A percentile compares a stretch with the other conserved stretches of the same genome.
These are phyloP conservation scores for Fusarium nisikadoi DNA, from an alignment of 2,329 filamentous ascomycete species.

Conservation along the genomic window DNA sequence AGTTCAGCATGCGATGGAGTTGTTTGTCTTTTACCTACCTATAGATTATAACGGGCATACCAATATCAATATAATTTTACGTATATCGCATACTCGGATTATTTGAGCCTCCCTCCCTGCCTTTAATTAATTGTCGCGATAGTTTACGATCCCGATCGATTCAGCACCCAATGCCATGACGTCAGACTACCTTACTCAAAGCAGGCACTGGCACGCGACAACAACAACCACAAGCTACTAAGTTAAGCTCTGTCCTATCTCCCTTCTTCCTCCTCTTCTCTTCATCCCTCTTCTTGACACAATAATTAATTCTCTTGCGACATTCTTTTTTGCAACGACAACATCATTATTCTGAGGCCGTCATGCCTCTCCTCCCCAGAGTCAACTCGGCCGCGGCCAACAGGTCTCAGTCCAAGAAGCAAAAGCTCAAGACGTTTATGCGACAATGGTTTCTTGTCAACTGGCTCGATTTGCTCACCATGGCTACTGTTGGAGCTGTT, in stretches of 20 bases:
- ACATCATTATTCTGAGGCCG: background rate
- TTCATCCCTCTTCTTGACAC: background rate
- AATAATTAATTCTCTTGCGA: background rate
- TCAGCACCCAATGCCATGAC: conserved; percentile 8
- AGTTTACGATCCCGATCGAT: conserved; percentile 21
- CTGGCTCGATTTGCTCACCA: conserved; percentile 69
- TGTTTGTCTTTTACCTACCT: background rate
- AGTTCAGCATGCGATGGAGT: background rate
- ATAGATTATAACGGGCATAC: background rate
- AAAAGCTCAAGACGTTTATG: conserved; percentile 38
- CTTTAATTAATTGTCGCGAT: too few relatives aligned
- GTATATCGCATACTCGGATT: background rate
- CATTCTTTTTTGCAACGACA: background rate
- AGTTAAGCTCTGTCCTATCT: background rate
- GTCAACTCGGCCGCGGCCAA: conserved; percentile 10
- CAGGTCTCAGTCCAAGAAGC: conserved; percentile 3
- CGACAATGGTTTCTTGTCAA: conserved; percentile 66
- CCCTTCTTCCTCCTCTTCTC: background rate
- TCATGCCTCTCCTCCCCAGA: conserved; percentile 37
- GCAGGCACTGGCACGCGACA: conserved; percentile 33
- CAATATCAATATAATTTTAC: background rate
- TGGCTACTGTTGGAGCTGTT: conserved; percentile 60
- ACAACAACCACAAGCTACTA: background rate
- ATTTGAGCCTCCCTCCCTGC: background rate
- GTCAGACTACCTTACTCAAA: conserved; percentile 14